phyloP scores from a whole-genome alignment of 192 early-diverging fungal species.

The Dispira simplex region DNA sequence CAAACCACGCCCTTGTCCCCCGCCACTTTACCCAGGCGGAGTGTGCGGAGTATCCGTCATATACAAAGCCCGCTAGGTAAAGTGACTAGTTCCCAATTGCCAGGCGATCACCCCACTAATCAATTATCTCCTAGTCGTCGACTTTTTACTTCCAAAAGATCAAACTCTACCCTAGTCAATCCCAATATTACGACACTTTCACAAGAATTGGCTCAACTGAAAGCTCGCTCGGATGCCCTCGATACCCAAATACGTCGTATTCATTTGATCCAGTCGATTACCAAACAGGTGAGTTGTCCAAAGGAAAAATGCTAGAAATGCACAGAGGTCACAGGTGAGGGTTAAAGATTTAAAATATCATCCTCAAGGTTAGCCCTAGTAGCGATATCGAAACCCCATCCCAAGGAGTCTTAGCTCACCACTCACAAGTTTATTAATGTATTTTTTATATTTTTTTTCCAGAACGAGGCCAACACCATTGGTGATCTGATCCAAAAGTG shows the following conservation, averaged over 20 bases:
- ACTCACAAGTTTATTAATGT: neutral
- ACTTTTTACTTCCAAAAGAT: neutral
- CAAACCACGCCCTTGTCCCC: neutral
- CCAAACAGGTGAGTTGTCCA: neutral
- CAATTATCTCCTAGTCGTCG: neutral
- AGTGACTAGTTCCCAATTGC: neutral
- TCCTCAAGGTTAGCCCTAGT: neutral
- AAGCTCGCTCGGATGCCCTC: neutral
- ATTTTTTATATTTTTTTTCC: neutral
- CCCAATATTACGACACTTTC: neutral
- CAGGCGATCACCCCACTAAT: neutral
- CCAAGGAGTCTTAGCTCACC: neutral
- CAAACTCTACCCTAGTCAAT: neutral
- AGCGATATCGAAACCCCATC: neutral
- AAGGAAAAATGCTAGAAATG: neutral
- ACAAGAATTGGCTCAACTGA: neutral
- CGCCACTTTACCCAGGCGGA: neutral
- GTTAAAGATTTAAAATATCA: neutral
- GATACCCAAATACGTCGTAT: neutral
- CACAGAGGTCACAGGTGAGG: neutral
- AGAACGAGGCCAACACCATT: neutral
- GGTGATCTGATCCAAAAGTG: slow-evolving; percentile 1
- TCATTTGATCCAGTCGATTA: neutral
- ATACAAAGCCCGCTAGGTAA: neutral
- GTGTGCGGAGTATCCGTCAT: too few relatives aligned